These are phyloP conservation scores for Thielaviopsis punctulata DNA, from an alignment of 2,329 filamentous ascomycete species.

Conservation along the genomic window DNA sequence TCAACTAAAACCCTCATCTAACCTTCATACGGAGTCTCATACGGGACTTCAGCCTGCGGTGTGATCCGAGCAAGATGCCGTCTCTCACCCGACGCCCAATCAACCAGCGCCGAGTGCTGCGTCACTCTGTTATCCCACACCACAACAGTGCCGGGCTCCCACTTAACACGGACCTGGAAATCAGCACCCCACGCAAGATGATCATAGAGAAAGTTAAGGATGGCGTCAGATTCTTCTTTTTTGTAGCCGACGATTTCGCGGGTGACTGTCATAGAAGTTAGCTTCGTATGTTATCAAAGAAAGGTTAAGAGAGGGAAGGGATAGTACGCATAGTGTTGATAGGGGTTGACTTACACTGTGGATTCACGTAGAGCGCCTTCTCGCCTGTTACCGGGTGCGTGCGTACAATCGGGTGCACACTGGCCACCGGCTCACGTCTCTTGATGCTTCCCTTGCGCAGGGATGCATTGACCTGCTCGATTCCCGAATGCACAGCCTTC, in stretches of 20 bases:
- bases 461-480: constrained; percentile 61
- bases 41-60: constrained; percentile 59
- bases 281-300: not conserved
- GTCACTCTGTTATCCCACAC: constrained; percentile 78
- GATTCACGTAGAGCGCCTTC: constrained; percentile 70
- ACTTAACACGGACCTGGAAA: constrained; percentile 42
- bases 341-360: constrained; percentile 46
- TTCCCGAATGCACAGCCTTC: constrained; percentile 62
- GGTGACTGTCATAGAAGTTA: constrained; percentile 37
- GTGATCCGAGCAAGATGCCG: constrained; percentile 69
- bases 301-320: not conserved
- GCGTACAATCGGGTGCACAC: constrained; percentile 59
- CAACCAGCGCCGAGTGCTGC: constrained; percentile 60
- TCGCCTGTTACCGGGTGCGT: constrained; percentile 72
- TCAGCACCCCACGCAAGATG: constrained; percentile 41
- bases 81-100: constrained; percentile 65
- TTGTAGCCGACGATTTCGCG: constrained; percentile 68
- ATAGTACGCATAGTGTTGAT: not conserved
- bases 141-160: constrained; percentile 64
- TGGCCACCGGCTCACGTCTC: constrained; percentile 57
- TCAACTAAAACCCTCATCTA: too few relatives aligned
- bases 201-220: constrained; percentile 53
- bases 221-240: constrained; percentile 66
- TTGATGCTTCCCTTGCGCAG: constrained; percentile 50
- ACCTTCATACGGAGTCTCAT: constrained; percentile 12